Evolutionary conservation across 805 yeast species (phyloP).

Genomic region (Metschnikowia colocasiae): DNA sequence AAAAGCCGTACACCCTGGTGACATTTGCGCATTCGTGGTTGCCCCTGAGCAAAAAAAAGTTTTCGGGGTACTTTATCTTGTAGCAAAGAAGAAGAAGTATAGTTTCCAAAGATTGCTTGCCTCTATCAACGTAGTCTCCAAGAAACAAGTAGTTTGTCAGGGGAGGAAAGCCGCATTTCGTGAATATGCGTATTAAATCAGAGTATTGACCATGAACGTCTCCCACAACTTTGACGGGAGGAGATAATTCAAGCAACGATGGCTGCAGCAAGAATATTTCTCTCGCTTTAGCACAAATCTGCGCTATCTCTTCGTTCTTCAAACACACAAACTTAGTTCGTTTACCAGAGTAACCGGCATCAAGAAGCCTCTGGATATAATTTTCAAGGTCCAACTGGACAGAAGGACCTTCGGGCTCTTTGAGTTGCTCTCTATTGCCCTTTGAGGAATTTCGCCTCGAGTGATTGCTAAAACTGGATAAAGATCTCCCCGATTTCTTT

Average conservation of each 20-base stretch:
- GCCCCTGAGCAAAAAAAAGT: constrained; percentile 87
- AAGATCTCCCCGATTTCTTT: constrained; percentile 18
- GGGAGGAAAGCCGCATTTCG: constrained; percentile 97
- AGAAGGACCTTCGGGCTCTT: not conserved
- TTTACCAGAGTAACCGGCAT: constrained; percentile 95
- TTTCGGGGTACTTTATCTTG: constrained; percentile 95
- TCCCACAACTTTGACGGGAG: constrained; percentile 84
- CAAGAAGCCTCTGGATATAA: constrained; percentile 82
- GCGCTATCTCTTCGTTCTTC: constrained; percentile 77
- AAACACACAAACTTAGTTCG: constrained; percentile 85
- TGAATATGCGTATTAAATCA: constrained; percentile 84
- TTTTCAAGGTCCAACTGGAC: constrained; percentile 64
- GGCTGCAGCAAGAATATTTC: constrained; percentile 91
- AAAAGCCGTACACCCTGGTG: constrained; percentile 94
- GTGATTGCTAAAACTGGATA: constrained; percentile 12
- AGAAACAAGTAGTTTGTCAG: constrained; percentile 84
- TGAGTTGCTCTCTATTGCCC: constrained; percentile 10
- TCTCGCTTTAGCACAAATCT: constrained; percentile 81
- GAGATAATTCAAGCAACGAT: constrained; percentile 76
- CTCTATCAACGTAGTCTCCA: constrained; percentile 97
- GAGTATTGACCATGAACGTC: constrained; percentile 97
- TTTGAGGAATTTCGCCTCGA: constrained; percentile 16
- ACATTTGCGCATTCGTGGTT: constrained; percentile 98
- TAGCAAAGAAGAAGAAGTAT: constrained; percentile 82
- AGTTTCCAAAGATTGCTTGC: constrained; percentile 93